phyloP scores from a whole-genome alignment of 164 flowering plant species.

The Cinnamomum chago region DNA sequence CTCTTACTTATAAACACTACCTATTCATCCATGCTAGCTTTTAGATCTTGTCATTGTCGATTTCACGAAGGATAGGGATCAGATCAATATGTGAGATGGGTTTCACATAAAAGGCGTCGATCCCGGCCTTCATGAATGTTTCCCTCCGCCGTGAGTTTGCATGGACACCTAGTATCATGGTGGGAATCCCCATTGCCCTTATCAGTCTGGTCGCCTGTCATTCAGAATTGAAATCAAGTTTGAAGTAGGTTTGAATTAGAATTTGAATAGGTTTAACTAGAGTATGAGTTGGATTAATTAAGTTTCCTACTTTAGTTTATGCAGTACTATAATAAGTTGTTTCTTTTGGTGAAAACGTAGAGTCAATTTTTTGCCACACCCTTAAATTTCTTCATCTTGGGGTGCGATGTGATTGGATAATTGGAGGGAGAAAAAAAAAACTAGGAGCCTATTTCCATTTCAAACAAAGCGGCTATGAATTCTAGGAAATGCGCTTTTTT shows the following conservation, averaged over 20 bases:
- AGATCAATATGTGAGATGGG: slow-evolving; percentile 8
- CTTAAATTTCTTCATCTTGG: too few relatives aligned
- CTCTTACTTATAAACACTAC: too few relatives aligned
- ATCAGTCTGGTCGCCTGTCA: slow-evolving; percentile 25
- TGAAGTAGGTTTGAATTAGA: too few relatives aligned
- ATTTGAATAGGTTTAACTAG: background rate
- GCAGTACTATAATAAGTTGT: background rate
- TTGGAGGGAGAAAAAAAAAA: too few relatives aligned
- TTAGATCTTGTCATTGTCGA: too few relatives aligned
- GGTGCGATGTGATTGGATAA: too few relatives aligned
- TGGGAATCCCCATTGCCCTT: slow-evolving; percentile 19
- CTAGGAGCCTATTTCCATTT: too few relatives aligned
- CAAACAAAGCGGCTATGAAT: background rate
- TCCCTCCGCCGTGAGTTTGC: background rate
- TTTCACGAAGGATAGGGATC: too few relatives aligned
- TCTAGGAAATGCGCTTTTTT: background rate
- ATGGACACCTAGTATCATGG: slow-evolving; percentile 23
- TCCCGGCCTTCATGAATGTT: slow-evolving; percentile 23
- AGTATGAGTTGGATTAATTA: background rate
- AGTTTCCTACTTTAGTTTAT: background rate
- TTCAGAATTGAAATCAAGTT: background rate
- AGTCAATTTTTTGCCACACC: too few relatives aligned
- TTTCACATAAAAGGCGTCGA: slow-evolving; percentile 15
- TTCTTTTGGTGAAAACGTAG: background rate
- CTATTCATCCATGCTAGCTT: too few relatives aligned